Conservation (phyloP, 805 yeast species). For the Helenozyma rhizophorensis region DNA sequence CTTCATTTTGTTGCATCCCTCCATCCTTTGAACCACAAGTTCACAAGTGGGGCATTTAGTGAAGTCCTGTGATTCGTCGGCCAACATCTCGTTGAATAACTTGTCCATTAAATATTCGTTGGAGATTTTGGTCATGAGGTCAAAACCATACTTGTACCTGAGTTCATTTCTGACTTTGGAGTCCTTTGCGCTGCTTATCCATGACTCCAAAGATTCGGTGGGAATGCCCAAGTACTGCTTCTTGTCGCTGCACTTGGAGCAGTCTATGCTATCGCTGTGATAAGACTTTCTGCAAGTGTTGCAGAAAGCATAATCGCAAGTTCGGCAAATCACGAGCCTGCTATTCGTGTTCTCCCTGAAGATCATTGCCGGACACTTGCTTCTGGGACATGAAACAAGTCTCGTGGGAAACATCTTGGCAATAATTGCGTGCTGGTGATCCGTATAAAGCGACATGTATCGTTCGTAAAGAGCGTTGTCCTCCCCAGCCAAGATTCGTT, state of each 20-base stretch:
- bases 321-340: conserved; percentile 43
- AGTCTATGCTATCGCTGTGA: conserved; percentile 51
- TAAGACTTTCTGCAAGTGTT: conserved; percentile 53
- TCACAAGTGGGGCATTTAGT: conserved; percentile 52
- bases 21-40: conserved; percentile 47
- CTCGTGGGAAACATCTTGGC: conserved; percentile 44
- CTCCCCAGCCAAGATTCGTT: conserved; percentile 19
- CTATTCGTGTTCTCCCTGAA: conserved; percentile 45
- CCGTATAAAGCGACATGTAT: conserved; percentile 34
- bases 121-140: conserved; percentile 36
- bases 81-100: conserved; percentile 41
- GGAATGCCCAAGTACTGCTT: conserved; percentile 26
- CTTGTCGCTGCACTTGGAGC: conserved; percentile 25
- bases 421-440: conserved; percentile 40
- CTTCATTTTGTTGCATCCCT: conserved; percentile 64
- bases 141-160: conserved; percentile 43
- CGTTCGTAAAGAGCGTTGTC: conserved; percentile 4
- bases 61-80: conserved; percentile 37
- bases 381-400: conserved; percentile 48
- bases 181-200: conserved; percentile 27
- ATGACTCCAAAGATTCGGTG: conserved; percentile 31
- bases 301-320: conserved; percentile 54
- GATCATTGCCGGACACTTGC: conserved; percentile 41
- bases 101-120: conserved; percentile 45
- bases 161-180: conserved; percentile 30